Evolutionary conservation across 495 filamentous ascomycete genomes (phyloP).

Genomic region (Penicillium pulvis): DNA sequence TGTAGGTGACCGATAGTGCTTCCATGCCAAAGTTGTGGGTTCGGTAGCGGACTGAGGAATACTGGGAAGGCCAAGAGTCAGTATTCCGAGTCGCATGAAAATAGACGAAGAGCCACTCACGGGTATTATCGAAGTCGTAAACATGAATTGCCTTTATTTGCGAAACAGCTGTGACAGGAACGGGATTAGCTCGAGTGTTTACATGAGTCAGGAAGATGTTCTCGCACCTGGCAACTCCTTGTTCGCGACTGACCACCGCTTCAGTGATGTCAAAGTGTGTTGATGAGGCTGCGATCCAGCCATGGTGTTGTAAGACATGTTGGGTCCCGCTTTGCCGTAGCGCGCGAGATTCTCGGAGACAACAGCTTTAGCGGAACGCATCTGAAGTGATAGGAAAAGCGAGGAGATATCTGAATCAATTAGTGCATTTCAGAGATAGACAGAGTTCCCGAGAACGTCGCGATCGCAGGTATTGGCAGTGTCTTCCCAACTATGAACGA

Average conservation of each 20-base stretch:
- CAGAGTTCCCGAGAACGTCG: not conserved
- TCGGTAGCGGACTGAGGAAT: slow-evolving; percentile 87
- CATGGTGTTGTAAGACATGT: slow-evolving; percentile 31
- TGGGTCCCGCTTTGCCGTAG: slow-evolving; percentile 7
- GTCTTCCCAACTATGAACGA: not conserved
- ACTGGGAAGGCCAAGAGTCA: slow-evolving; percentile 52
- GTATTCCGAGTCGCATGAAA: not conserved
- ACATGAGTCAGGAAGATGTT: not conserved
- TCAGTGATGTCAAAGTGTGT: slow-evolving; percentile 71
- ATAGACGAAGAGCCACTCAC: slow-evolving; percentile 47
- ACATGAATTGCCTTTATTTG: slow-evolving; percentile 82
- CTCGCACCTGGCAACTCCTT: slow-evolving; percentile 66
- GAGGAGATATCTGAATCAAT: not conserved
- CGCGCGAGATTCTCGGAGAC: slow-evolving; percentile 30
- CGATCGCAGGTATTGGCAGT: not conserved
- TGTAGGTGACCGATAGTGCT: slow-evolving; percentile 74
- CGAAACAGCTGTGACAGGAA: slow-evolving; percentile 50
- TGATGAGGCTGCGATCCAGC: not conserved
- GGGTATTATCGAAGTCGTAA: slow-evolving; percentile 98
- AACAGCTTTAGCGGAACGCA: slow-evolving; percentile 47
- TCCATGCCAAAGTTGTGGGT: slow-evolving; percentile 82
- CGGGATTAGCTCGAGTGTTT: slow-evolving; percentile 13
- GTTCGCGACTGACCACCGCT: slow-evolving; percentile 77
- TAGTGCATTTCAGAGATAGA: slow-evolving; percentile 12
- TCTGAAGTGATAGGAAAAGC: slow-evolving; percentile 8